Conservation (phyloP, 2,329 filamentous ascomycete genomes). For the Paracamarosporium sp. region DNA sequence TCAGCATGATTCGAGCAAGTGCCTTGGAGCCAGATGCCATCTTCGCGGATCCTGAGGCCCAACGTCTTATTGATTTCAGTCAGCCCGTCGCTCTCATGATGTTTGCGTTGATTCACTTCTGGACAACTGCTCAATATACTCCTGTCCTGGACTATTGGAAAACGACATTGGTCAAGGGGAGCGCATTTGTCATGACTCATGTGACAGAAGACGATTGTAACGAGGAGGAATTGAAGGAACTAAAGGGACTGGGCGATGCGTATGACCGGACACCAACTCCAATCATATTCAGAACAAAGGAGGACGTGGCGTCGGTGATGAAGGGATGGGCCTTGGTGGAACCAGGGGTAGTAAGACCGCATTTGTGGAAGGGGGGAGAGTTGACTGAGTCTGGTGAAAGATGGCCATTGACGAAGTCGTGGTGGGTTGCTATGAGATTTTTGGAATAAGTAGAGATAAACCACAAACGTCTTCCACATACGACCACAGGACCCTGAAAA, state of each 20-base stretch:
- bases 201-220: slow-evolving; percentile 4
- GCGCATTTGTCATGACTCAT: slow-evolving; percentile 15
- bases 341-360: slow-evolving; percentile 6
- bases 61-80: slow-evolving; percentile 13
- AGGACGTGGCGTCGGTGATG: slow-evolving; percentile 7
- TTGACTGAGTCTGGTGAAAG: slow-evolving; percentile 1
- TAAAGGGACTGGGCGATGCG: not conserved
- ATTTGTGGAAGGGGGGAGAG: slow-evolving; percentile 8
- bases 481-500: too few species aligned
- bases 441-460: too few species aligned
- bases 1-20: slow-evolving; percentile 10
- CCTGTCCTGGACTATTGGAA: slow-evolving; percentile 10
- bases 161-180: slow-evolving; percentile 6
- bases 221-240: not conserved
- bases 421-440: slow-evolving; percentile 10
- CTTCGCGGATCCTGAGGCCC: slow-evolving; percentile 7
- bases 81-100: slow-evolving; percentile 13
- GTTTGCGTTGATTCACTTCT: slow-evolving; percentile 15
- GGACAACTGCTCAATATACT: slow-evolving; percentile 4
- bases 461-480: too few species aligned
- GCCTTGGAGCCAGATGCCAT: slow-evolving; percentile 11
- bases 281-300: slow-evolving; percentile 1
- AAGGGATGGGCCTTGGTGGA: slow-evolving; percentile 14
- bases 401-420: slow-evolving; percentile 4
- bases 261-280: slow-evolving; percentile 4